phyloP scores from a whole-genome alignment of 805 yeast genomes.

The Hemisphaericaspora nanyangensis region DNA sequence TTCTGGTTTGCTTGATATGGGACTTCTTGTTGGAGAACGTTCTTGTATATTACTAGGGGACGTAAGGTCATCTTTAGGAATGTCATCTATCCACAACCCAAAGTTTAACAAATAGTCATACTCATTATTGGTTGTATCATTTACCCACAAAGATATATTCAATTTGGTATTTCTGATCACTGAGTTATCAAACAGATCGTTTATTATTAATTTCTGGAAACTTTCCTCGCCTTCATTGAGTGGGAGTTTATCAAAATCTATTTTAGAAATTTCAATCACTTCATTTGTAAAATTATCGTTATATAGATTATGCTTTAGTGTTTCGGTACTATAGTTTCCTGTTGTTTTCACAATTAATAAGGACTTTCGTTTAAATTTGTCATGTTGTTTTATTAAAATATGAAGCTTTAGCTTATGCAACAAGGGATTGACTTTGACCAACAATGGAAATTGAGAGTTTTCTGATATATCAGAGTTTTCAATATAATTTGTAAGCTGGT shows the following conservation, averaged over 20 bases:
- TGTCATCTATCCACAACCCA: slow-evolving; percentile 24
- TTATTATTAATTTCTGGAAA: slow-evolving; percentile 23
- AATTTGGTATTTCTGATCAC: slow-evolving; percentile 14
- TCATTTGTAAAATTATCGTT: slow-evolving; percentile 4
- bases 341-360: slow-evolving; percentile 31
- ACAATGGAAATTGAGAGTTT: slow-evolving; percentile 21
- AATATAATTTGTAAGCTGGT: slow-evolving; percentile 21
- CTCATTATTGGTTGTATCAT: slow-evolving; percentile 10
- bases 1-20: slow-evolving; percentile 2
- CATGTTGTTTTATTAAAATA: slow-evolving; percentile 18
- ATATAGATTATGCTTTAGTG: slow-evolving; percentile 10
- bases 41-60: background rate
- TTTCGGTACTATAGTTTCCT: slow-evolving; percentile 11
- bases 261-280: slow-evolving; percentile 24
- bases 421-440: slow-evolving; percentile 22
- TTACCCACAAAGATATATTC: slow-evolving; percentile 25
- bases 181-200: slow-evolving; percentile 20
- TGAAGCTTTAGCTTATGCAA: slow-evolving; percentile 25
- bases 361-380: slow-evolving; percentile 10
- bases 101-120: slow-evolving; percentile 20
- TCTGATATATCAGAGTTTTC: slow-evolving; percentile 14
- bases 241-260: slow-evolving; percentile 24
- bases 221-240: slow-evolving; percentile 13
- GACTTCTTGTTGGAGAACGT: background rate
- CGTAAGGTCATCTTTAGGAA: background rate